Evolutionary conservation across 352 stramenopile genomes (phyloP), one percentile per base, ranked within the genome.

Genomic region (Phytopythium helicoides): DNA sequence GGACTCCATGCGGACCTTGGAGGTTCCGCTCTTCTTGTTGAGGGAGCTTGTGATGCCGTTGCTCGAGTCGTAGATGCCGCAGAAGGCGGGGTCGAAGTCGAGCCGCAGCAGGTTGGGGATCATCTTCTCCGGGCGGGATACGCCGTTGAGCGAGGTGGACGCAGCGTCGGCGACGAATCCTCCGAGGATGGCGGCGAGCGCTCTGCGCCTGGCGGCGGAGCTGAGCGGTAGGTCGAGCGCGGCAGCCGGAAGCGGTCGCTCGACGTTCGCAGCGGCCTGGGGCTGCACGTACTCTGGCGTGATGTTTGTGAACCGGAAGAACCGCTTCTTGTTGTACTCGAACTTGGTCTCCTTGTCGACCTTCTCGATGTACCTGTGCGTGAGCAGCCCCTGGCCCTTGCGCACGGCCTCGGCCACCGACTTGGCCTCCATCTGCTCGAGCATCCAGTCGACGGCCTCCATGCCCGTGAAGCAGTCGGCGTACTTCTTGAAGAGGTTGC

Each of bases 371-470:
- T 86, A 92, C 6, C 67, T 73, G 28, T 73, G 67, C 11, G 74
- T 76, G 41, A 89, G 47, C 50, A 92, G 58, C 9, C 72, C 75
- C 64, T 92, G 78, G 46, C 81, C 81, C 50, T 89, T 92, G 66
- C 79, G 81, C n/a, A 92, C 77, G 31, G 81, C 81, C 41, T 89
- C 79, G 14, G 76, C 76, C 15, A 92, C 79, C 15, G 76, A 89
- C 62, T 87, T 88, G 66, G 79, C 81, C 46, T 92, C 79, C 79
- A 89, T 89, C 49, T 88, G 76, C 66, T 92, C 79, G 35, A 92
- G 76, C 81, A 92, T 92, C 81, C 81, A 92, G 66, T 92, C 79
- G 21, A 92, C 81, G 10, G 81, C 81, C 40, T 92, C 81, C 81
- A 92, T 92, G 42, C 81, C 81, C 22, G 81, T 87, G 62, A 92